A percentile compares a stretch with the other conserved stretches of the same genome.
phyloP scores from a whole-genome alignment of 2,329 filamentous ascomycete species.

The Aphanocladium album region DNA sequence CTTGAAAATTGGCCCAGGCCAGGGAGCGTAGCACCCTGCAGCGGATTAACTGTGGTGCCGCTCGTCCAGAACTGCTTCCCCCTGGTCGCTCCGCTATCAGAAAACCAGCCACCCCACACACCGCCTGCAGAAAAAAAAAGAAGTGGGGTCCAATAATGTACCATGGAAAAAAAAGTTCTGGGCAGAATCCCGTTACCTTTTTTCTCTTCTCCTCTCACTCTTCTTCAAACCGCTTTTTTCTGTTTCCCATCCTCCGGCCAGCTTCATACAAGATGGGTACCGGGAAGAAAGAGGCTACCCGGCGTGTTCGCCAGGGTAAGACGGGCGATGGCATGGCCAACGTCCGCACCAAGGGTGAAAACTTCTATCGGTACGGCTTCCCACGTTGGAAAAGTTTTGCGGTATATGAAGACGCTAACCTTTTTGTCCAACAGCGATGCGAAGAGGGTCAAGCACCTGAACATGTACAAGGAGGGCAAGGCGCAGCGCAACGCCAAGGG shows the following conservation, averaged over 20 bases:
- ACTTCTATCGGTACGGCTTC: slow-evolving; percentile 78
- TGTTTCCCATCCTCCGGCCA: background rate
- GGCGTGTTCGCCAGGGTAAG: slow-evolving; percentile 82
- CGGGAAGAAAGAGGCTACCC: slow-evolving; percentile 83
- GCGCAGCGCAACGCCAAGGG: slow-evolving; percentile 76
- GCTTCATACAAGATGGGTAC: slow-evolving; percentile 63
- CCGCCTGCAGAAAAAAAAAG: slow-evolving; percentile 11
- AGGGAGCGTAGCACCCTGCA: background rate
- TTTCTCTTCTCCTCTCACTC: slow-evolving; percentile 7
- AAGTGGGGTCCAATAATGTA: slow-evolving; percentile 4
- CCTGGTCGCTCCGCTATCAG: background rate
- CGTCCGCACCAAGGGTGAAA: slow-evolving; percentile 92
- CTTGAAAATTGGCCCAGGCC: background rate
- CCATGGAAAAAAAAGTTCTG: slow-evolving; percentile 4
- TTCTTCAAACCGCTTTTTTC: background rate
- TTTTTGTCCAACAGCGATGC: slow-evolving; percentile 43
- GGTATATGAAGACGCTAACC: background rate
- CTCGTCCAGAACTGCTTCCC: background rate
- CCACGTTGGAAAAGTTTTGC: background rate
- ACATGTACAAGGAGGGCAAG: slow-evolving; percentile 86
- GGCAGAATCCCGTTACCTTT: background rate
- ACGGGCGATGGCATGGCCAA: slow-evolving; percentile 82
- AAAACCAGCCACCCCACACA: slow-evolving; percentile 10
- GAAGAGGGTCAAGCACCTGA: slow-evolving; percentile 84
- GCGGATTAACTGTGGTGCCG: slow-evolving; percentile 10